Evolutionary conservation across 169 alveolate species (phyloP).

Genomic region (Eimeria necatrix): DNA sequence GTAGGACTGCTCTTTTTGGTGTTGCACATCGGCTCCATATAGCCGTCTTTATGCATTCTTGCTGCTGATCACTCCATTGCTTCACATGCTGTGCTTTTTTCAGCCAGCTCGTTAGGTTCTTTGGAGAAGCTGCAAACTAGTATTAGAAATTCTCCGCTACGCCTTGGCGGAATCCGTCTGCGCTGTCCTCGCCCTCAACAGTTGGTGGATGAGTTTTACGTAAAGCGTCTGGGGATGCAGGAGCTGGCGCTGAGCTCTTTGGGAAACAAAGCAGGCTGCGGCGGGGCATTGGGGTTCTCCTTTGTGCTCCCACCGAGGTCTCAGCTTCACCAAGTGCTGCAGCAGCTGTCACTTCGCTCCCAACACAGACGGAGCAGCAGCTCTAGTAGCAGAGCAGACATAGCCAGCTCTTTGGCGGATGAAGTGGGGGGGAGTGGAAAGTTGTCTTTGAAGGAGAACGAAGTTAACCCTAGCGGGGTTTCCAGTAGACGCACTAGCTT

Average conservation of each 20-base stretch:
- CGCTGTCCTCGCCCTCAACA: constrained; percentile 66
- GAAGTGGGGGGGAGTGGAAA: constrained; percentile 11
- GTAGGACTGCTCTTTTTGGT: background rate
- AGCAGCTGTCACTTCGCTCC: constrained; percentile 40
- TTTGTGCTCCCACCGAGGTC: constrained; percentile 50
- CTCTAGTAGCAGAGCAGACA: constrained; percentile 48
- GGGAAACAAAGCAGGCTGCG: background rate
- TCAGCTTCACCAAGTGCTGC: constrained; percentile 23
- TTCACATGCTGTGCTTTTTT: background rate
- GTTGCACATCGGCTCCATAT: background rate
- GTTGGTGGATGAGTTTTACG: constrained; percentile 78
- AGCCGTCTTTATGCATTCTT: too few relatives aligned
- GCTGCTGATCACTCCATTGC: too few relatives aligned
- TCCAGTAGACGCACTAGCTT: constrained; percentile 61
- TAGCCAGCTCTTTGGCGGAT: constrained; percentile 1
- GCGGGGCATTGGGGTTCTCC: constrained; percentile 4
- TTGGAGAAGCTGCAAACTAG: constrained; percentile 15
- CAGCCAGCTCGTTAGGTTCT: constrained; percentile 26
- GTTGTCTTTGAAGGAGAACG: background rate
- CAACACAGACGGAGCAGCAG: constrained; percentile 57
- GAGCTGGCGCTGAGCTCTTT: constrained; percentile 46
- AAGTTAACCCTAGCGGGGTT: background rate
- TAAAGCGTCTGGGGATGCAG: constrained; percentile 76
- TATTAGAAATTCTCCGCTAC: constrained; percentile 28
- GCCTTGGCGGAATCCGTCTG: constrained; percentile 64